Conservation (phyloP, 1,139 yeast genomes). For the Blastobotrys ciferrii region DNA sequence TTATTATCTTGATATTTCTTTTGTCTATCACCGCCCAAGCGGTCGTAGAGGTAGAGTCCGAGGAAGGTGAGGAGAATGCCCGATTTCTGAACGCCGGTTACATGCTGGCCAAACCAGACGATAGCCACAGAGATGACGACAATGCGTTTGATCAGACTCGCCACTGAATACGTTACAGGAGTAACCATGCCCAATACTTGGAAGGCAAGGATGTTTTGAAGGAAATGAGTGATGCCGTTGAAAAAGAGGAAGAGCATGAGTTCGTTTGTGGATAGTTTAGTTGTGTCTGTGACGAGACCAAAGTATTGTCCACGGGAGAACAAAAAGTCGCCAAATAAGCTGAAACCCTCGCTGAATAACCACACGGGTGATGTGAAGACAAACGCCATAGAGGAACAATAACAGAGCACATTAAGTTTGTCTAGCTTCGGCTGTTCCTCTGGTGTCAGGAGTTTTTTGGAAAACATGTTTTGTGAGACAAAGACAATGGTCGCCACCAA, state of each 20-base stretch:
- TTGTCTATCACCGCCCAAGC: conserved; percentile 56
- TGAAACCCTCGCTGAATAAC: conserved; percentile 57
- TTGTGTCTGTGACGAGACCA: conserved; percentile 2
- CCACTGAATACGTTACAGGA: conserved; percentile 89
- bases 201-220: conserved; percentile 84
- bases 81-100: conserved; percentile 53
- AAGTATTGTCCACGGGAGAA: conserved; percentile 19
- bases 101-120: conserved; percentile 63
- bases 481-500: conserved; percentile 79
- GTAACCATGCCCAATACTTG: conserved; percentile 82
- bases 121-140: conserved; percentile 80
- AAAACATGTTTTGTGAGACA: conserved; percentile 88
- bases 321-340: conserved; percentile 24
- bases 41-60: conserved; percentile 60
- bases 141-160: conserved; percentile 82
- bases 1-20: conserved; percentile 17
- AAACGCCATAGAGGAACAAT: conserved; percentile 83
- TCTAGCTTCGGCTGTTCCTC: conserved; percentile 50
- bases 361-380: conserved; percentile 74
- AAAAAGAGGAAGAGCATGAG: conserved; percentile 31
- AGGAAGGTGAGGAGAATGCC: conserved; percentile 74
- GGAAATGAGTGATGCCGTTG: conserved; percentile 77
- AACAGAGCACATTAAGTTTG: conserved; percentile 77
- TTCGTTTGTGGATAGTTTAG: conserved; percentile 18
- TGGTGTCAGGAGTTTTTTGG: conserved; percentile 72